These are phyloP conservation scores for Colletotrichum falcatum DNA, from an alignment of 2,329 filamentous ascomycete genomes.

Conservation along the genomic window DNA sequence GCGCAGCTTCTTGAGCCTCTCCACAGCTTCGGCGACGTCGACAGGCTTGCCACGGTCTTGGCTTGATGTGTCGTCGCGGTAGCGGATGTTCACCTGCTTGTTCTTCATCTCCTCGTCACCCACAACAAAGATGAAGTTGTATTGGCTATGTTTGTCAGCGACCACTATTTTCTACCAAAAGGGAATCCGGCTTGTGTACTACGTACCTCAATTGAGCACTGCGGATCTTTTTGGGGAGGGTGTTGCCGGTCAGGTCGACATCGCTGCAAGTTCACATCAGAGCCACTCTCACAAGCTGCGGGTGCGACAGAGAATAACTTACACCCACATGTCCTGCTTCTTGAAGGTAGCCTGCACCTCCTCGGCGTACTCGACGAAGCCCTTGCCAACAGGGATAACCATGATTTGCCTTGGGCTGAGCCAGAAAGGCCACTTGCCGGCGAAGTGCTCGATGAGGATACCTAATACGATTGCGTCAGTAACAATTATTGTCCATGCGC, in stretches of 20 bases:
- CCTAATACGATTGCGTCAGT: conserved; percentile 66
- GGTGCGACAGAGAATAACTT: conserved; percentile 55
- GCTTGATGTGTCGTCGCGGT: conserved; percentile 71
- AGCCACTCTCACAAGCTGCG: not conserved
- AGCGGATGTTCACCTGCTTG: conserved; percentile 72
- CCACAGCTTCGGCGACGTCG: conserved; percentile 66
- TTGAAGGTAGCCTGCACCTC: conserved; percentile 79
- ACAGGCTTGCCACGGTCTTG: conserved; percentile 72
- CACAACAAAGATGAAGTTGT: conserved; percentile 59
- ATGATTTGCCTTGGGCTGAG: conserved; percentile 83
- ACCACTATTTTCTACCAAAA: conserved; percentile 36
- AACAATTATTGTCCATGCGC: not conserved
- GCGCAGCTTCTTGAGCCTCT: conserved; percentile 65
- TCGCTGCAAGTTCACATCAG: conserved; percentile 53
- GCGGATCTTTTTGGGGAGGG: conserved; percentile 90
- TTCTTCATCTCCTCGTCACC: conserved; percentile 71
- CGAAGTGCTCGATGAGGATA: conserved; percentile 86
- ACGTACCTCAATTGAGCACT: conserved; percentile 82
- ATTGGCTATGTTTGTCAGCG: conserved; percentile 39
- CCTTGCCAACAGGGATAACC: conserved; percentile 72
- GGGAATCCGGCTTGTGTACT: conserved; percentile 45
- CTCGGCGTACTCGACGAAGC: conserved; percentile 78
- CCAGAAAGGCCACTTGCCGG: conserved; percentile 92
- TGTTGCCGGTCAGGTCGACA: conserved; percentile 79
- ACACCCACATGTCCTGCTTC: conserved; percentile 73